Base-by-base conservation (phyloP, 108 stramenopile species). In the Parietichytrium sp. region DNA sequence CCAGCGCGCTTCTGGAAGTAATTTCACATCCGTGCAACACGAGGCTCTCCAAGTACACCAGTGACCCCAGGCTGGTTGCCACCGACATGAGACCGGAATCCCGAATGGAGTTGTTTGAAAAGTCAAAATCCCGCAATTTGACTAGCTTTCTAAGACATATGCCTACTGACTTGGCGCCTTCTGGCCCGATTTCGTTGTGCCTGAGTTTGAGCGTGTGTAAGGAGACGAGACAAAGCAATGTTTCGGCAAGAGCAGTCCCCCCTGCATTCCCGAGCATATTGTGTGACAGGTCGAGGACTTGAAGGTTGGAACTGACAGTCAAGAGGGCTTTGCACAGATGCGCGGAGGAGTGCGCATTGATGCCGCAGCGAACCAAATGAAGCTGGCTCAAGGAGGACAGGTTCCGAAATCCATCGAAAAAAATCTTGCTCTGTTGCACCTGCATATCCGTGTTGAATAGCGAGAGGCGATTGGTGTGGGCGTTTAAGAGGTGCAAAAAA, bases 331-430 rank as follows among this genome's bases (percentile, higher is more conserved):
- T 3, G 42, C 61, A 72, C 8, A 72, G 33, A 10, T 72, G 61
- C 13, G 38, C n/a, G 23, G 42, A 23, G 38, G 61, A 72, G 15
- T 45, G 61, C 33, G 61, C 38, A 10, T 42, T 42, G 20, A 72
- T 16, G 10, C 61, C 61, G 20, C 61, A 72, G 42, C 61, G 20
- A 47, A 72, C 42, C 15, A 72, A 27, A n/a, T 72, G 61, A 10
- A 42, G 38, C 23, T 42, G 13, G 33, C 61, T 33, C 61, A 72
- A 2, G 10, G 61, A 33, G 10, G 20, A 42, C 15, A 33, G 45
- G 10, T 42, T 16, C 61, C 45, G 61, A 33, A 72, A 6, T 31
- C 38, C 61, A 33, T 72, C 61, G 61, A 72, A 72, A 42, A 72
- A 42, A 23, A 33, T 16, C 42, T 33, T 12, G 42, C 38, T 42